These are phyloP conservation scores for Periconia sp. DNA, from an alignment of 2,329 filamentous ascomycete species.

Conservation along the genomic window DNA sequence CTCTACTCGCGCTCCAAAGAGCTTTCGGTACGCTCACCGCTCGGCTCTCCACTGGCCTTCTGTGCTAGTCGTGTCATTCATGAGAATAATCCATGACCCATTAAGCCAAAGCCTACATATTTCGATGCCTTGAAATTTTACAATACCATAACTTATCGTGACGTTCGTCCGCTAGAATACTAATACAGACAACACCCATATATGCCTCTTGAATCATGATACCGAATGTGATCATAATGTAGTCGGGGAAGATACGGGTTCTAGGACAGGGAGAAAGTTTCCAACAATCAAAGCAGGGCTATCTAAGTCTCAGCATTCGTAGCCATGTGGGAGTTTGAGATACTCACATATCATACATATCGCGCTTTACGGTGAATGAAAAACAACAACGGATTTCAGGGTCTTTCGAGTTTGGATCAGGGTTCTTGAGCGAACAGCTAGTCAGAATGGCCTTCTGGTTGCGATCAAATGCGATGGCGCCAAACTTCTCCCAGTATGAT, in stretches of 20 bases:
- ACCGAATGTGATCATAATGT: constrained; percentile 6
- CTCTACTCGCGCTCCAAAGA: no score
- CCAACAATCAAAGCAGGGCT: constrained; percentile 91
- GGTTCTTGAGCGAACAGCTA: constrained; percentile 88
- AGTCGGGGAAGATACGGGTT: constrained; percentile 27
- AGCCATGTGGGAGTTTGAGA: constrained; percentile 5
- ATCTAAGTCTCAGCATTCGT: constrained; percentile 37
- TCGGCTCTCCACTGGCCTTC: no score
- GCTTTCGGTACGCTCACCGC: no score
- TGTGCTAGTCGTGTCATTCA: no score
- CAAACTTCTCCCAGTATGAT: constrained; percentile 99
- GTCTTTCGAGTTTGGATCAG: constrained; percentile 63
- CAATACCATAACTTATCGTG: constrained; percentile 1
- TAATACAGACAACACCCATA: constrained; percentile 2
- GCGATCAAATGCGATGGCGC: constrained; percentile 94
- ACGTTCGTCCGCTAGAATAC: not conserved
- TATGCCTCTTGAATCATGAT: constrained; percentile 4
- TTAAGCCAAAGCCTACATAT: not conserved
- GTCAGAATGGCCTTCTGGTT: constrained; percentile 94
- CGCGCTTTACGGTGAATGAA: constrained; percentile 93
- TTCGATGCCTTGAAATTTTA: not conserved
- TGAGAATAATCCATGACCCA: no score
- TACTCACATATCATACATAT: constrained; percentile 93
- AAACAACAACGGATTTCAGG: constrained; percentile 91
- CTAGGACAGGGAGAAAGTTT: constrained; percentile 89